Base-by-base conservation (phyloP, 2,329 filamentous ascomycete species). In the Diaporthe vexans region DNA sequence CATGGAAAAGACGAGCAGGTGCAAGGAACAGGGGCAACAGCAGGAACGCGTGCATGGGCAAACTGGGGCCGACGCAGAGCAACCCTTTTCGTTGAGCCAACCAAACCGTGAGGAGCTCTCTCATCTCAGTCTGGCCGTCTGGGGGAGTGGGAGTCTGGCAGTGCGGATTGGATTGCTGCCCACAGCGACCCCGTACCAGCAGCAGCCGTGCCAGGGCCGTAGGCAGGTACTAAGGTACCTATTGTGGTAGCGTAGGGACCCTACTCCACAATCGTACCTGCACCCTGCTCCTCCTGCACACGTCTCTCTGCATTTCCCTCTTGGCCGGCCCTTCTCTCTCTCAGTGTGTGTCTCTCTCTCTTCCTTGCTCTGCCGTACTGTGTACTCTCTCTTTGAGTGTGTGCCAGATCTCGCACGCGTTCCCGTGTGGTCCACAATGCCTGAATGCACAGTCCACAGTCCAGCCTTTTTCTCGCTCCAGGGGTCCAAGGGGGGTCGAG, bases 21-120 rank as follows among this genome's bases (percentile, higher is more conserved):
- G 69, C 69, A 72, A 52, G 69, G 69, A 63, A 61, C 69, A 72
- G 70, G 70, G 70, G 57, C 57, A 72, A 72, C 70, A 72, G 70
- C 70, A 72, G 70, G 69, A 72, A 61, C 58, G 69, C 46, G 69
- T 72, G 69, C 69, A 72, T 72, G 63, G 46, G 63, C 63, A 67
- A 67, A 68, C 63, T 68, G 63, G 63, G 63, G 40, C 63, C 63
- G 48, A 37, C 29, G 46, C 63, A 67, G 63, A 67, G 63, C 63
- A 68, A 68, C 63, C 63, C 63, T 68, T 68, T 68, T 54, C 63
- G 63, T 68, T 68, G 63, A 68, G 63, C 63, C 63, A 68, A 68
- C 63, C 63, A 68, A 68, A 68, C 33, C 33, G 33, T 40, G 63
- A 68, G 63, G n/a, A 54, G 63, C 33, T 68, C 48, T 54, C n/a